These are phyloP conservation scores for Rhizopogon roseolus DNA, from an alignment of 768 basidiomycete genomes.

Conservation along the genomic window DNA sequence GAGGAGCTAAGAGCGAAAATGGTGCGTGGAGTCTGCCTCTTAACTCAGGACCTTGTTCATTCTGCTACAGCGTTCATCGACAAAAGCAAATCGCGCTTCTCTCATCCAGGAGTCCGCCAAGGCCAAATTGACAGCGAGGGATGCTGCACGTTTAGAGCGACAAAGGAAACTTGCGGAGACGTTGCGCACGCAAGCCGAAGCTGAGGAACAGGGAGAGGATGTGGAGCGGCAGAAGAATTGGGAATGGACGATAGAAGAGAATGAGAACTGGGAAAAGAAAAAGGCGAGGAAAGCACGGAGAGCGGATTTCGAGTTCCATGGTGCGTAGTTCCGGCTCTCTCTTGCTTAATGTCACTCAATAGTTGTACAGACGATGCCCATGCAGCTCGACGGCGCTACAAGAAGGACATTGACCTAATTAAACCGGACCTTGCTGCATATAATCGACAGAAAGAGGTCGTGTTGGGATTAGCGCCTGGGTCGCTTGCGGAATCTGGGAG, in stretches of 20 bases:
- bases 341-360: not conserved
- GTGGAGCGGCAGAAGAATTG: constrained; percentile 88
- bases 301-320: constrained; percentile 89
- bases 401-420: constrained; percentile 84
- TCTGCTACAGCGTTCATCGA: constrained; percentile 71
- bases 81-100: constrained; percentile 80
- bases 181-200: constrained; percentile 79
- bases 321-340: constrained; percentile 39
- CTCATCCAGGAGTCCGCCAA: constrained; percentile 82
- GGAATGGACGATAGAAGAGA: constrained; percentile 95
- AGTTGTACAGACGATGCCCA: constrained; percentile 73
- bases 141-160: constrained; percentile 79
- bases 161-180: constrained; percentile 89
- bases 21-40: too few relatives aligned
- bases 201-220: constrained; percentile 90
- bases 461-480: constrained; percentile 71
- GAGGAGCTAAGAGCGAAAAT: too few relatives aligned
- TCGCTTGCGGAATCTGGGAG: constrained; percentile 44
- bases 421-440: constrained; percentile 87
- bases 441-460: constrained; percentile 85
- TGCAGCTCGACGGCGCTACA: constrained; percentile 84
- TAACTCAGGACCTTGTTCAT: constrained; percentile 48
- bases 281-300: constrained; percentile 74
- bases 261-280: constrained; percentile 95
- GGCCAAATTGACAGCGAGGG: constrained; percentile 71